Evolutionary conservation across 2,329 filamentous ascomycete genomes (phyloP).

Genomic region (Metarhizium robertsii): DNA sequence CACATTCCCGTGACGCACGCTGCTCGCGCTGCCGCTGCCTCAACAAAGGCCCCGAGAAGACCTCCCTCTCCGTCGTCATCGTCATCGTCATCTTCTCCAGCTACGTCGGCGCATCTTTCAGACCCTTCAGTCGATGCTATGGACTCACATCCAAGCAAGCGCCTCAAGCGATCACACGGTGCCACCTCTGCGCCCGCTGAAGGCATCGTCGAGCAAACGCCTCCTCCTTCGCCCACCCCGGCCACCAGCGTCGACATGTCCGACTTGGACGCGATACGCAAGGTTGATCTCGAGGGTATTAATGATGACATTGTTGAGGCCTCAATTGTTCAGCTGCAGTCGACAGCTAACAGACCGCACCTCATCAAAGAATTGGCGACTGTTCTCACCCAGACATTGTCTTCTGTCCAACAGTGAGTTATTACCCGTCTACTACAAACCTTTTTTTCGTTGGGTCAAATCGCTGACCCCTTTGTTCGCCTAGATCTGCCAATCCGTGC

Average conservation of each 20-base stretch:
- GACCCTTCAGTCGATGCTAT: constrained; percentile 19
- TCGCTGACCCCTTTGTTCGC: constrained; percentile 19
- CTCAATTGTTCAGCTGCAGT: constrained; percentile 79
- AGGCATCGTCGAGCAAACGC: constrained; percentile 72
- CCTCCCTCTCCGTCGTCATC: constrained; percentile 19
- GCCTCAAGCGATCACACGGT: constrained; percentile 70
- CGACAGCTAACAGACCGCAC: constrained; percentile 85
- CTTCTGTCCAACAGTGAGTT: constrained; percentile 85
- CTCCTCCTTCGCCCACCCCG: constrained; percentile 34
- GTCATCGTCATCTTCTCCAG: constrained; percentile 21
- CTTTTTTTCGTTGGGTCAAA: neutral
- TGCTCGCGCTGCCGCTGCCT: constrained; percentile 40
- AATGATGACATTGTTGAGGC: constrained; percentile 93
- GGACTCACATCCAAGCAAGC: constrained; percentile 46
- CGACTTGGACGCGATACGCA: constrained; percentile 15
- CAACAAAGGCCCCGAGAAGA: constrained; percentile 24
- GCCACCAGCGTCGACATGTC: constrained; percentile 18
- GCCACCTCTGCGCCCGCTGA: constrained; percentile 40
- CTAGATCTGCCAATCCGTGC: constrained; percentile 87
- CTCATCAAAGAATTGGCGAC: constrained; percentile 87
- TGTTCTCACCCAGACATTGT: constrained; percentile 65
- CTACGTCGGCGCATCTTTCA: constrained; percentile 11
- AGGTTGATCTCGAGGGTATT: constrained; percentile 64
- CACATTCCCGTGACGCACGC: constrained; percentile 65
- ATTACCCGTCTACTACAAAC: constrained; percentile 3